These are phyloP conservation scores for Uronychia setigera DNA, from an alignment of 73 alveolate genomes.

Conservation along the genomic window DNA sequence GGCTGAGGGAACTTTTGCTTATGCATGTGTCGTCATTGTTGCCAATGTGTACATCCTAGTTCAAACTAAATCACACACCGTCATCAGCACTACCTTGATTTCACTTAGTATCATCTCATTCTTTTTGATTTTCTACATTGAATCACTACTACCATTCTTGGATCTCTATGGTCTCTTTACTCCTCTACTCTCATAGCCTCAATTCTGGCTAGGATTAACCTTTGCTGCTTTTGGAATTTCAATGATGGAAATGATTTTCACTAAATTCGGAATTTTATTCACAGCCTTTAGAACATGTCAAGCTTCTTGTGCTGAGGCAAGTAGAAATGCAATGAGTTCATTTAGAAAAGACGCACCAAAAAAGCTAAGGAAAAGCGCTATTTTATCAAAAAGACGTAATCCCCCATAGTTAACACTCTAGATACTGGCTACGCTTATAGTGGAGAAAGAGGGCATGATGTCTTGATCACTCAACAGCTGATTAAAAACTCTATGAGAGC, in stretches of 20 bases:
- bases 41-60: conserved; percentile 84
- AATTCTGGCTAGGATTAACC: neutral
- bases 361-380: neutral
- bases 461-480: conserved; percentile 22
- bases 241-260: neutral
- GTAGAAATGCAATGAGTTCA: neutral
- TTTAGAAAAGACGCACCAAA: conserved; percentile 10
- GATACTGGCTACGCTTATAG: conserved; percentile 47
- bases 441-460: conserved; percentile 50
- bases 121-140: neutral
- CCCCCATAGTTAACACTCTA: no score
- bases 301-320: neutral
- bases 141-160: neutral
- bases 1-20: conserved; percentile 86
- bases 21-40: conserved; percentile 84
- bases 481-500: neutral
- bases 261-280: neutral
- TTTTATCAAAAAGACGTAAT: neutral
- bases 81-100: conserved; percentile 17
- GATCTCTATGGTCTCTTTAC: conserved; percentile 7
- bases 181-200: neutral
- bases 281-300: neutral
- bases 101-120: conserved; percentile 1
- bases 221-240: neutral
- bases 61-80: conserved; percentile 29